Percentiles rank a stretch among this genome's conserved stretches.
These are phyloP conservation scores for Tuber brumale DNA, from an alignment of 495 filamentous ascomycete genomes.

Conservation along the genomic window DNA sequence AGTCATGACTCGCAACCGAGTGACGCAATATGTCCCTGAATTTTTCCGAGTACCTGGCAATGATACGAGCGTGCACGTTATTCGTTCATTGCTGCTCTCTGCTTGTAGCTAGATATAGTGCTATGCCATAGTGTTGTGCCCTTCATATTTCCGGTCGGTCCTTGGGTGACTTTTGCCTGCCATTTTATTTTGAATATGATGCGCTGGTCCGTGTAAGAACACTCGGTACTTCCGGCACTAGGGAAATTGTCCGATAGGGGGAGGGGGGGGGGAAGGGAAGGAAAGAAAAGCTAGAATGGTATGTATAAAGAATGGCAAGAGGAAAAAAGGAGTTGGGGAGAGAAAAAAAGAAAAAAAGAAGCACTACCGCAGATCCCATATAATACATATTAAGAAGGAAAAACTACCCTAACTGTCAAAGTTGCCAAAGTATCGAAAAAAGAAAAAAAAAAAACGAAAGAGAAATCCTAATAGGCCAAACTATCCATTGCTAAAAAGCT, in stretches of 20 bases:
- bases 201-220: no score
- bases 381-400: neutral
- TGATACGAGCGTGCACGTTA: no score
- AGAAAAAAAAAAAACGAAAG: neutral
- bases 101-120: no score
- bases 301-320: neutral
- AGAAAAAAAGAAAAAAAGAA: neutral
- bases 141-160: neutral
- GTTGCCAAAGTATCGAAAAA: neutral
- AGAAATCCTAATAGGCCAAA: neutral
- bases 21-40: no score
- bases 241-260: neutral
- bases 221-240: neutral
- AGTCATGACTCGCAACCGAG: no score
- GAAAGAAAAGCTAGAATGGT: neutral
- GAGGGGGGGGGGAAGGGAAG: neutral
- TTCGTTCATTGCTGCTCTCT: no score
- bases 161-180: neutral
- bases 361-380: neutral
- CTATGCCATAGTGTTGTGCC: no score
- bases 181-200: neutral
- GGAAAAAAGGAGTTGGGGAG: neutral
- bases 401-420: neutral
- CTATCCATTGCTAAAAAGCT: neutral
- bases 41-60: no score